Evolutionary conservation across 495 filamentous ascomycete species (phyloP).

Genomic region (Cetradonia linearis): DNA sequence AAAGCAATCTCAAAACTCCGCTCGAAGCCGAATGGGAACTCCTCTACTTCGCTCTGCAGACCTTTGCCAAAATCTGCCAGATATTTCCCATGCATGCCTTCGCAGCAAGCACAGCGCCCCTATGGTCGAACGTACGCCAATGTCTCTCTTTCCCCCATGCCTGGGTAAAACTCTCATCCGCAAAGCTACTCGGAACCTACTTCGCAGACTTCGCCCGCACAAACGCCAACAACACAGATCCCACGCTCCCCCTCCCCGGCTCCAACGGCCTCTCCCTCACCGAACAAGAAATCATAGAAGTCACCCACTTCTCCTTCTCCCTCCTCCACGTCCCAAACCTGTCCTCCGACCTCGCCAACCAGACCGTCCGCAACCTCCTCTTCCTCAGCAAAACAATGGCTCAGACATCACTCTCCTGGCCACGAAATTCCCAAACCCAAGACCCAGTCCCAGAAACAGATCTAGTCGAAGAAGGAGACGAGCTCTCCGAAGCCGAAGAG

Average conservation of each 20-base stretch:
- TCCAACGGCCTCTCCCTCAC: conserved; percentile 59
- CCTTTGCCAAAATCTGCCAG: conserved; percentile 57
- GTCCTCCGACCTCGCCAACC: conserved; percentile 56
- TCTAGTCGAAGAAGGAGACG: conserved; percentile 33
- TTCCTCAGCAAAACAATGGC: conserved; percentile 65
- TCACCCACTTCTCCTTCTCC: conserved; percentile 53
- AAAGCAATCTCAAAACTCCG: conserved; percentile 37
- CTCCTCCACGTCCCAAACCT: conserved; percentile 57
- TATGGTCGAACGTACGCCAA: conserved; percentile 58
- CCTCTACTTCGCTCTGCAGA: conserved; percentile 63
- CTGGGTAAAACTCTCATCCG: conserved; percentile 66
- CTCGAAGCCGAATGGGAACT: conserved; percentile 61
- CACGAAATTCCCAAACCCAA: conserved; percentile 18
- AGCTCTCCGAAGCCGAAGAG: conserved; percentile 23
- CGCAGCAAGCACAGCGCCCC: conserved; percentile 38
- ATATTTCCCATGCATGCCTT: conserved; percentile 53
- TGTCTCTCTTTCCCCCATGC: conserved; percentile 63
- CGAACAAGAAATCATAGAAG: conserved; percentile 51
- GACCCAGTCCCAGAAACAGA: conserved; percentile 22
- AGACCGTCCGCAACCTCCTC: conserved; percentile 63
- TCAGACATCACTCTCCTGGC: conserved; percentile 43
- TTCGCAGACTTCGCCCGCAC: conserved; percentile 67
- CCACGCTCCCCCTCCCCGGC: conserved; percentile 52
- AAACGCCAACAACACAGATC: conserved; percentile 41
- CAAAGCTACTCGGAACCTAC: conserved; percentile 63